Evolutionary conservation across 305 asterid species (phyloP).

Genomic region (Fraxinus velutina): DNA sequence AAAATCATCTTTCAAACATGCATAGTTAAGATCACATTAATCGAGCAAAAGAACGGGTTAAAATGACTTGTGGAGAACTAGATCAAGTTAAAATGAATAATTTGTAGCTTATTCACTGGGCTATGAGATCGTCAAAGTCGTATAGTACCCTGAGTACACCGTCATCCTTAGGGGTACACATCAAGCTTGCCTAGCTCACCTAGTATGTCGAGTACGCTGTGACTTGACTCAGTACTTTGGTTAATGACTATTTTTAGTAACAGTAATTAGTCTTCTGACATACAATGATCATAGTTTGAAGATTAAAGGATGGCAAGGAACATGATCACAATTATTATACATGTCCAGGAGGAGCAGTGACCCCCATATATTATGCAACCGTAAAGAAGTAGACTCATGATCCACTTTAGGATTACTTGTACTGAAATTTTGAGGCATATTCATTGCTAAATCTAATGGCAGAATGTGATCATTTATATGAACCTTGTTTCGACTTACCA

Average conservation of each 20-base stretch:
- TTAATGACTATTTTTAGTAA: background rate
- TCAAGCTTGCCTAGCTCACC: background rate
- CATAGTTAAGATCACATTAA: background rate
- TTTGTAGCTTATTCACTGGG: background rate
- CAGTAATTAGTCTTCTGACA: background rate
- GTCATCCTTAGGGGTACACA: background rate
- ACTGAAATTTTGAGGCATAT: background rate
- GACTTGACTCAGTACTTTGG: background rate
- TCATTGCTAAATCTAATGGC: background rate
- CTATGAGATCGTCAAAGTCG: background rate
- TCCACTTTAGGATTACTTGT: background rate
- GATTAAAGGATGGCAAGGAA: background rate
- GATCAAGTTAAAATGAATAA: background rate
- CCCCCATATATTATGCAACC: background rate
- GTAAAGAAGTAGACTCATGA: background rate
- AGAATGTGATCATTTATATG: background rate
- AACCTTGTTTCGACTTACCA: constrained; percentile 53
- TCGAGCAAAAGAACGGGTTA: background rate
- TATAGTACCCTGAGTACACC: background rate
- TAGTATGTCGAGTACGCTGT: background rate
- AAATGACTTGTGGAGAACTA: background rate
- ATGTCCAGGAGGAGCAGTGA: background rate
- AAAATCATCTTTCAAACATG: background rate
- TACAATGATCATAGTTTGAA: background rate
- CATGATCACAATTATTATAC: background rate